Evolutionary conservation across 2,329 filamentous ascomycete species (phyloP).

Genomic region (Colletotrichum acutatum): DNA sequence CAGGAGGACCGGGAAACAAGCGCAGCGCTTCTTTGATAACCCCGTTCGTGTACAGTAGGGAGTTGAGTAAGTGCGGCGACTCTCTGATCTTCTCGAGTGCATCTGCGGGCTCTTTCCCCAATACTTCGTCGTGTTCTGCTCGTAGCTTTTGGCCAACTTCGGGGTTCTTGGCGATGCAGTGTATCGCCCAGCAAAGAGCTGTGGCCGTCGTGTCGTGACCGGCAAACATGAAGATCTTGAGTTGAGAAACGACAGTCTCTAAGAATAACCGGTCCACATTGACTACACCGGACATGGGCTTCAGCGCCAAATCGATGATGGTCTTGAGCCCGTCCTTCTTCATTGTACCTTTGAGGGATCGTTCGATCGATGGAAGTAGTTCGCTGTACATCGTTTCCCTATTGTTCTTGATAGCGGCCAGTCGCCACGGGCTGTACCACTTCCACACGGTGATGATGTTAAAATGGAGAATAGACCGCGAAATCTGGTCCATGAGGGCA

Average conservation of each 20-base stretch:
- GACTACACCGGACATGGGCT: background rate
- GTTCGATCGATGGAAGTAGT: conserved; percentile 13
- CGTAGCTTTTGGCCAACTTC: conserved; percentile 40
- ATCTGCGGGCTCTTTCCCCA: conserved; percentile 42
- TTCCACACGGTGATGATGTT: conserved; percentile 14
- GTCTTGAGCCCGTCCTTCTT: conserved; percentile 14
- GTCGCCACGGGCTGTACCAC: background rate
- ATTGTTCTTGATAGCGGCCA: background rate
- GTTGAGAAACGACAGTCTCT: conserved; percentile 45
- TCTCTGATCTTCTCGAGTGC: conserved; percentile 48
- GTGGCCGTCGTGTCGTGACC: conserved; percentile 51
- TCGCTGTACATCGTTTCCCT: conserved; percentile 11
- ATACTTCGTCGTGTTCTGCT: conserved; percentile 42
- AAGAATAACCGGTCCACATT: conserved; percentile 36
- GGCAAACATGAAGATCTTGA: conserved; percentile 51
- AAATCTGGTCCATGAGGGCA: conserved; percentile 17
- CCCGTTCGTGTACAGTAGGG: conserved; percentile 62
- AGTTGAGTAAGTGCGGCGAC: conserved; percentile 57
- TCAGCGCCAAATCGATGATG: conserved; percentile 44
- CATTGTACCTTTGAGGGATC: background rate
- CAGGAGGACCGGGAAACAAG: conserved; percentile 59
- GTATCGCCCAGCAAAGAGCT: conserved; percentile 46
- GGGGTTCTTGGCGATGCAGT: conserved; percentile 39
- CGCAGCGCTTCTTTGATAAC: conserved; percentile 66
- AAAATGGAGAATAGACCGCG: background rate